These are phyloP conservation scores for Halteria grandinella DNA, from an alignment of 73 alveolate species.

Conservation along the genomic window DNA sequence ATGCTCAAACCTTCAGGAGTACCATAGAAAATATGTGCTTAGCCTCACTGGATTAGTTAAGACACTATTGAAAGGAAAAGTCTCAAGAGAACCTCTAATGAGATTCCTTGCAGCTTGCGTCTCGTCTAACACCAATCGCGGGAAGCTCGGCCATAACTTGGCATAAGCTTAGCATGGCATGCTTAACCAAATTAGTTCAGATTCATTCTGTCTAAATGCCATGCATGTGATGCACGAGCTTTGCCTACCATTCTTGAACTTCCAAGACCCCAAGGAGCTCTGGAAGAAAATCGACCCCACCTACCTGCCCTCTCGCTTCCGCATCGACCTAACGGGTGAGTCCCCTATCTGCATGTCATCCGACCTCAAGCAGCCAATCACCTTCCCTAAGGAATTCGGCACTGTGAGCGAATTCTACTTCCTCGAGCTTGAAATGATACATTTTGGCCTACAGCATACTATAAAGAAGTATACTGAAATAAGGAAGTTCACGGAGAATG, in stretches of 20 bases:
- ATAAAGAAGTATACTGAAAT: constrained; percentile 58
- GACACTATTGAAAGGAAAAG: constrained; percentile 54
- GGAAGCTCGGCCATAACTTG: constrained; percentile 62
- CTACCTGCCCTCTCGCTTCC: constrained; percentile 47
- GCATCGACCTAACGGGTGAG: constrained; percentile 56
- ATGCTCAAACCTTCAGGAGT: constrained; percentile 45
- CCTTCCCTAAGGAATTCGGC: constrained; percentile 70
- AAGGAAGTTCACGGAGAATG: constrained; percentile 49
- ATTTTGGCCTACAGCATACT: constrained; percentile 71
- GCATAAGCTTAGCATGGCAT: constrained; percentile 10
- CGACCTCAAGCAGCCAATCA: neutral
- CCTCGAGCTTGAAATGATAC: constrained; percentile 63
- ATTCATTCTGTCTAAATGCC: constrained; percentile 49
- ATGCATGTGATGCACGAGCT: constrained; percentile 44
- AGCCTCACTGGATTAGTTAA: constrained; percentile 30
- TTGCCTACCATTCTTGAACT: constrained; percentile 60
- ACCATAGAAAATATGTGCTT: constrained; percentile 13
- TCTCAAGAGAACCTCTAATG: constrained; percentile 56
- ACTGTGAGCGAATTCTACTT: constrained; percentile 77
- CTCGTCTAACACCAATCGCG: constrained; percentile 47
- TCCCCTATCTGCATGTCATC: constrained; percentile 64
- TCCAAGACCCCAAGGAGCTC: constrained; percentile 32
- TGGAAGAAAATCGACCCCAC: constrained; percentile 64
- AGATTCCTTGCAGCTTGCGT: constrained; percentile 66
- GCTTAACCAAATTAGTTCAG: constrained; percentile 48